Base-by-base conservation (phyloP, 352 stramenopile genomes). In the Aphanomyces stellatus region DNA sequence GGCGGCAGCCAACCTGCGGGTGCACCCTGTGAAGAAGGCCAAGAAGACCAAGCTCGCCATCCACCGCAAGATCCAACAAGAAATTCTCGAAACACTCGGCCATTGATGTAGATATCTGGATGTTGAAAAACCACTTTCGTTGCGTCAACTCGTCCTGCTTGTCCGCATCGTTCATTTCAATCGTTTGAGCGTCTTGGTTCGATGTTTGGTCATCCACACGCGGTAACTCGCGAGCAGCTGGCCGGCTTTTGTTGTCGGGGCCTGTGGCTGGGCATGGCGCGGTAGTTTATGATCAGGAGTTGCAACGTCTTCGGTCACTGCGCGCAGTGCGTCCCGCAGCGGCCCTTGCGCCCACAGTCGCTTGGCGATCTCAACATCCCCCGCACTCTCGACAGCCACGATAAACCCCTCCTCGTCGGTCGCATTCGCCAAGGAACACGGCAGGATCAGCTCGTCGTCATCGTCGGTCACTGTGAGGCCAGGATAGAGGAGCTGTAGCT, bases 11-110 rank as follows among this genome's bases (percentile, higher is more conserved):
- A 67, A 67, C 49, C 28, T 25, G 0, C 5, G 22, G 3, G 27
- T 22, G 24, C 48, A 48, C 30, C 34, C 40, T 3, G 27, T 24
- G 11, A 67, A 67, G 24, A 33, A 57, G 19, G 19, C 27, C 5
- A 22, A 10, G 2, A 30, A 67, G 2, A 37, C 42, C 28, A 67
- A 67, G 25, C 27, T 67, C 6, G 37, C 60, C 17, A 67, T 67
- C 31, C 48, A 49, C 41, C 43, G 60, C 43, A 67, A 67, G 34
- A 67, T 67, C 17, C 28, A 59, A n/a, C 37, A 56, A 57, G 60
- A 56, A 24, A 67, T 67, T 43, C 43, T 67, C 19, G 60, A 49
- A 6, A 49, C 59, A 10, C 19, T 62, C 15, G 35, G 53, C 25
- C 46, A 28, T 53, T 53, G 22, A 53, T 46, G 37, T 46, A n/a